phyloP scores from a whole-genome alignment of 805 yeast species.

The Ascoidea tarda region DNA sequence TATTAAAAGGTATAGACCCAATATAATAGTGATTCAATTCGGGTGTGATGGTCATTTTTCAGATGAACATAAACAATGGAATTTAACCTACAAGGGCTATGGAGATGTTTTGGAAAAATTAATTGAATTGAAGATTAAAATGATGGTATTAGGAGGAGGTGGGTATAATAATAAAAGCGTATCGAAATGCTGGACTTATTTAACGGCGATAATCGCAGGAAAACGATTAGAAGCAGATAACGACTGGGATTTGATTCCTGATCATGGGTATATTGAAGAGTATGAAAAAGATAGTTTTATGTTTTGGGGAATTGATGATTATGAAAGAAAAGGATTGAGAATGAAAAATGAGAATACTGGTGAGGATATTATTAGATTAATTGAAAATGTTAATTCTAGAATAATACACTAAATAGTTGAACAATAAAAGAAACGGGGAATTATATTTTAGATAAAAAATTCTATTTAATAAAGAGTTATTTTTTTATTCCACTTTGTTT shows the following conservation, averaged over 20 bases:
- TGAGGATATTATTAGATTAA: no score
- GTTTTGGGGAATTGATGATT: not conserved
- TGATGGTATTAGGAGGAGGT: conserved; percentile 58
- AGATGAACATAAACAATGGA: conserved; percentile 58
- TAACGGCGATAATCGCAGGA: not conserved
- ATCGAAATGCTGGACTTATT: conserved; percentile 25
- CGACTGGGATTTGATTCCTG: not conserved
- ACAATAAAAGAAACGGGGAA: no score
- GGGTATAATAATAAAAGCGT: conserved; percentile 54
- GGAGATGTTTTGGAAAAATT: conserved; percentile 21
- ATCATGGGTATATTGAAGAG: not conserved
- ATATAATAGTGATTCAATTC: conserved; percentile 45
- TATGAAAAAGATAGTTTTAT: not conserved
- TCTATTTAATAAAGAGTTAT: no score
- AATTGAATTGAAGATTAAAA: conserved; percentile 19
- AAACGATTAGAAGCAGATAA: not conserved
- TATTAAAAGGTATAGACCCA: conserved; percentile 26
- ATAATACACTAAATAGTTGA: not conserved
- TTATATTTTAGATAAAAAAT: no score
- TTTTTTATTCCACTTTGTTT: no score
- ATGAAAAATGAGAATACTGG: not conserved
- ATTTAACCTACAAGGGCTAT: conserved; percentile 39
- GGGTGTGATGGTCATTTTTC: conserved; percentile 67
- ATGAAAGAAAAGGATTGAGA: not conserved
- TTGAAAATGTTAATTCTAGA: not conserved